These are phyloP conservation scores for Roridomyces roridus DNA, from an alignment of 768 basidiomycete species.

Conservation along the genomic window DNA sequence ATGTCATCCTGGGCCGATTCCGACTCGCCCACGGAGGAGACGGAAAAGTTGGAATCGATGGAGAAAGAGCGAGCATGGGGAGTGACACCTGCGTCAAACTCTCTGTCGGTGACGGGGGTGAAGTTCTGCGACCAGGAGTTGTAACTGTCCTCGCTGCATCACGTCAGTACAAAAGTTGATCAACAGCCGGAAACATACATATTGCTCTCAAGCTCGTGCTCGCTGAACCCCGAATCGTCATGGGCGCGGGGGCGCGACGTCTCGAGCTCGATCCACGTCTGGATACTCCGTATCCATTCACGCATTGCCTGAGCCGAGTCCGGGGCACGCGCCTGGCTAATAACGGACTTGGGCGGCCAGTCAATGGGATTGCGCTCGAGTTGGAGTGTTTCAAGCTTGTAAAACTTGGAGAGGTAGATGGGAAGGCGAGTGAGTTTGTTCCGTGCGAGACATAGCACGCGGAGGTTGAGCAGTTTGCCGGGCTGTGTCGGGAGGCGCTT, in stretches of 20 bases:
- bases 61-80: slow-evolving; percentile 69
- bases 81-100: slow-evolving; percentile 43
- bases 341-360: slow-evolving; percentile 79
- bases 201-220: slow-evolving; percentile 50
- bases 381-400: slow-evolving; percentile 77
- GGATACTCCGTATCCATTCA: slow-evolving; percentile 75
- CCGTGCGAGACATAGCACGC: slow-evolving; percentile 83
- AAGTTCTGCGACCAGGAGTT: slow-evolving; percentile 49
- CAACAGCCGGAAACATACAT: slow-evolving; percentile 34
- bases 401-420: slow-evolving; percentile 76
- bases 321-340: slow-evolving; percentile 48
- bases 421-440: slow-evolving; percentile 88
- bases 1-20: slow-evolving; percentile 41
- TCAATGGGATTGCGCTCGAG: slow-evolving; percentile 92
- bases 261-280: slow-evolving; percentile 76
- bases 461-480: slow-evolving; percentile 78
- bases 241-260: slow-evolving; percentile 41
- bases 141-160: slow-evolving; percentile 43
- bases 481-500: slow-evolving; percentile 79
- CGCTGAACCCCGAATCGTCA: slow-evolving; percentile 58
- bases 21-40: slow-evolving; percentile 48
- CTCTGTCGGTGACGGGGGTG: slow-evolving; percentile 37
- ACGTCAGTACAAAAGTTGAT: slow-evolving; percentile 21
- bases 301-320: slow-evolving; percentile 61
- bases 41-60: slow-evolving; percentile 60